Conservation (phyloP, 1,284 basidiomycete species). For the Phellopilus nigrolimitatus region DNA sequence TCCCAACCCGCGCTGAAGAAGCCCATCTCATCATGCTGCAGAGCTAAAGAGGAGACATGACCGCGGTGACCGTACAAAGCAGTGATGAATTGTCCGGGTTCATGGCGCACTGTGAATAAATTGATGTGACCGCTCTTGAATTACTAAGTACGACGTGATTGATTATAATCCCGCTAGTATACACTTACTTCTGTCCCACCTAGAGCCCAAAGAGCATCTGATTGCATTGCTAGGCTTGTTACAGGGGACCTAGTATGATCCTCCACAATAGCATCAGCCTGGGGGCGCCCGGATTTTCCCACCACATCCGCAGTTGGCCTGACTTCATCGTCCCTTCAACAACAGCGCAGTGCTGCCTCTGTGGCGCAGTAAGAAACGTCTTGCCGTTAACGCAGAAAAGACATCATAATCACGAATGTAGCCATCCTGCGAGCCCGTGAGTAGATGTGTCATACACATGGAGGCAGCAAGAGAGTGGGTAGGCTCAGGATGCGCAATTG, state of each 20-base stretch:
- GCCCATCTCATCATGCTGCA: constrained; percentile 78
- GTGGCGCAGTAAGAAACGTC: constrained; percentile 84
- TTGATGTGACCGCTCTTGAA: constrained; percentile 86
- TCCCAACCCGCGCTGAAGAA: constrained; percentile 96
- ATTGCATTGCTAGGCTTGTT: constrained; percentile 84
- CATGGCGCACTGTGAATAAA: constrained; percentile 88
- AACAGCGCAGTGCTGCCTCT: constrained; percentile 82
- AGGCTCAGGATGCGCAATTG: constrained; percentile 83
- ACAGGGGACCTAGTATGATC: constrained; percentile 64
- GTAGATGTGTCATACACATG: constrained; percentile 82
- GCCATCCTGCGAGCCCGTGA: constrained; percentile 92
- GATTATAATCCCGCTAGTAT: constrained; percentile 17
- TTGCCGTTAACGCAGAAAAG: constrained; percentile 87
- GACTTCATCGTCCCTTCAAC: constrained; percentile 92
- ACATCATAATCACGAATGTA: constrained; percentile 93
- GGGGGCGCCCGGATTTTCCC: constrained; percentile 63
- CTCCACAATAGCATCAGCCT: constrained; percentile 34
- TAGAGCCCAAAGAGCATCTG: constrained; percentile 86
- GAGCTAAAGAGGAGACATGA: constrained; percentile 81
- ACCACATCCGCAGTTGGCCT: constrained; percentile 86
- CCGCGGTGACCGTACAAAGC: constrained; percentile 71
- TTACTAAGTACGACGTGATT: not conserved
- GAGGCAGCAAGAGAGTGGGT: constrained; percentile 85
- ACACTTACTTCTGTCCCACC: constrained; percentile 75
- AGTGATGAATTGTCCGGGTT: constrained; percentile 79